These are phyloP conservation scores for Phaeophleospora eucalypticola DNA, from an alignment of 2,329 filamentous ascomycete species.

Conservation along the genomic window DNA sequence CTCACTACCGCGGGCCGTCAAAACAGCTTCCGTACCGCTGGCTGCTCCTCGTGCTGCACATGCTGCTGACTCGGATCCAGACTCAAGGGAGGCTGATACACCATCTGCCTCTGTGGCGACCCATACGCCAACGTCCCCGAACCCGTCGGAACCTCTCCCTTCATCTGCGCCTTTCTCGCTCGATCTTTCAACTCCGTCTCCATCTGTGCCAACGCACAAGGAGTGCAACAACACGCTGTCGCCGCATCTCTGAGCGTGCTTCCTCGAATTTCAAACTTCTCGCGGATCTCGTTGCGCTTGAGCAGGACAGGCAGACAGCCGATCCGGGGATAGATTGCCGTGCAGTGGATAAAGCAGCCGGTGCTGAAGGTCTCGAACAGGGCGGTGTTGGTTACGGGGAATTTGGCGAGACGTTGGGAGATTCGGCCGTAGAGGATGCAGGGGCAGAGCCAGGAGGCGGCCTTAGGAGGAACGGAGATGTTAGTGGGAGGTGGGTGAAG, in stretches of 20 bases:
- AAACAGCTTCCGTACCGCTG: no score
- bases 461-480: conserved; percentile 14
- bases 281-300: conserved; percentile 14
- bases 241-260: no score
- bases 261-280: conserved; percentile 14
- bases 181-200: conserved; percentile 22
- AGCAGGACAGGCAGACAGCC: conserved; percentile 12
- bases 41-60: no score
- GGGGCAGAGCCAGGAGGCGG: conserved; percentile 17
- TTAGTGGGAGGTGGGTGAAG: no score
- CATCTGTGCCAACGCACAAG: conserved; percentile 20
- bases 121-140: no score
- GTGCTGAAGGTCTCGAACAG: conserved; percentile 11
- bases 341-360: conserved; percentile 11
- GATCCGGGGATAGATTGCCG: background rate
- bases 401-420: conserved; percentile 1
- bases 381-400: conserved; percentile 5
- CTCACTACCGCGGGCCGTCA: no score
- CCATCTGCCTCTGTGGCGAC: no score
- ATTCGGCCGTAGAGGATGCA: conserved; percentile 18
- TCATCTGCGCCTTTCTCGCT: conserved; percentile 1
- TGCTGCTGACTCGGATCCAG: no score
- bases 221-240: conserved; percentile 9
- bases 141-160: no score
- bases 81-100: no score